phyloP scores from a whole-genome alignment of 495 filamentous ascomycete genomes.

The Penicillium salamii region DNA sequence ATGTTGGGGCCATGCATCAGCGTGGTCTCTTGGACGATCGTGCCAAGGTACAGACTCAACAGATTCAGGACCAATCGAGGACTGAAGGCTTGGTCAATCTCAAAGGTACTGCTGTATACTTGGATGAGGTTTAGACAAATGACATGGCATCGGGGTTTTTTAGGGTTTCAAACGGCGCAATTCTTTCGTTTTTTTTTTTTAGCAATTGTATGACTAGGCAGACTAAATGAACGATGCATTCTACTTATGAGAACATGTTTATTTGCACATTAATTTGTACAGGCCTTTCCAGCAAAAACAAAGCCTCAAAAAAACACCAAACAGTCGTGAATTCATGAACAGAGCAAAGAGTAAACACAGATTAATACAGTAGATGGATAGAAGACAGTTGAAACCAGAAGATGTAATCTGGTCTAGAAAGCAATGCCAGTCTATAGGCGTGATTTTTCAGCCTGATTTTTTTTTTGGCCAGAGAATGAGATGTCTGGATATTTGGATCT shows the following conservation, averaged over 20 bases:
- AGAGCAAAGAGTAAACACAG: slow-evolving; percentile 2
- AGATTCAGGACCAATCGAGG: slow-evolving; percentile 34
- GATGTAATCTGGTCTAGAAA: slow-evolving; percentile 19
- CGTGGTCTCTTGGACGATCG: slow-evolving; percentile 27
- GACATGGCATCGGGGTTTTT: slow-evolving; percentile 11
- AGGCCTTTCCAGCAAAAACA: slow-evolving; percentile 6
- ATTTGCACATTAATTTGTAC: slow-evolving; percentile 26
- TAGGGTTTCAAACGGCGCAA: slow-evolving; percentile 2
- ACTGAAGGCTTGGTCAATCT: slow-evolving; percentile 30
- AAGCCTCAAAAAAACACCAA: slow-evolving; percentile 11
- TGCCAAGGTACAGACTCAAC: slow-evolving; percentile 21
- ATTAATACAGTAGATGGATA: slow-evolving; percentile 24
- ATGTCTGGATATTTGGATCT: too few relatives aligned
- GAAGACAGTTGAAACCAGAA: slow-evolving; percentile 1
- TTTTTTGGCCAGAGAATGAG: slow-evolving; percentile 3
- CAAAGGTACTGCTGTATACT: slow-evolving; percentile 39
- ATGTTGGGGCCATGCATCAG: slow-evolving; percentile 35
- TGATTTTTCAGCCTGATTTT: not conserved
- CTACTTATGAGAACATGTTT: slow-evolving; percentile 5
- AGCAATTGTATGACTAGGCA: slow-evolving; percentile 6
- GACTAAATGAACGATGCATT: too few relatives aligned
- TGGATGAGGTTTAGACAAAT: slow-evolving; percentile 36
- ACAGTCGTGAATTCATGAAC: slow-evolving; percentile 21
- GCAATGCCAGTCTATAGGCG: slow-evolving; percentile 13
- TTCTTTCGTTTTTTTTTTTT: slow-evolving; percentile 4